Percentiles rank a stretch among this genome's conserved stretches.
Conservation (phyloP, 768 basidiomycete species). For the Mycena rebaudengoi region DNA sequence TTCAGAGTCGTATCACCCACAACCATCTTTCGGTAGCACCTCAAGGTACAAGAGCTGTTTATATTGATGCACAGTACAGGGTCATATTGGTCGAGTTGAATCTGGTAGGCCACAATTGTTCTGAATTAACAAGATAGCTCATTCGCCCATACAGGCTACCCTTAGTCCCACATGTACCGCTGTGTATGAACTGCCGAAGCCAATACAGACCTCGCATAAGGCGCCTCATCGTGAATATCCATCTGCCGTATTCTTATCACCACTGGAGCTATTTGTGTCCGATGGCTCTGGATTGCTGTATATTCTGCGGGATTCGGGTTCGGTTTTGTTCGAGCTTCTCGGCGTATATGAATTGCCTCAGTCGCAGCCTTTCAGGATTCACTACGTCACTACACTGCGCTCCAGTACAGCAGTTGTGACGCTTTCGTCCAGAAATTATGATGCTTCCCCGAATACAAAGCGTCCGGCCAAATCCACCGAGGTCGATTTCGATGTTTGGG, state of each 20-base stretch:
- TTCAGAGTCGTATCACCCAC: constrained; percentile 84
- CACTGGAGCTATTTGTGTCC: constrained; percentile 60
- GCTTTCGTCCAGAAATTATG: constrained; percentile 67
- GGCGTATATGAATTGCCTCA: constrained; percentile 61
- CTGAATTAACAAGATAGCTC: neutral
- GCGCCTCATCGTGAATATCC: constrained; percentile 75
- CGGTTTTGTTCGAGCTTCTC: constrained; percentile 52
- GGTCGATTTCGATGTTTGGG: constrained; percentile 73
- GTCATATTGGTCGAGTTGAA: constrained; percentile 68
- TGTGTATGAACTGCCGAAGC: constrained; percentile 67
- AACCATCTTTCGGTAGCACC: constrained; percentile 74
- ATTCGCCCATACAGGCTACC: constrained; percentile 50
- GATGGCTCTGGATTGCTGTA: constrained; percentile 80
- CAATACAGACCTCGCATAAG: constrained; percentile 52
- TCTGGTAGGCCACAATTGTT: constrained; percentile 54
- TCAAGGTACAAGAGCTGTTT: constrained; percentile 59
- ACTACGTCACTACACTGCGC: constrained; percentile 46
- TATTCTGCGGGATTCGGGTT: constrained; percentile 55
- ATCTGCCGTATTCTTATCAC: constrained; percentile 65
- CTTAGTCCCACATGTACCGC: constrained; percentile 60
- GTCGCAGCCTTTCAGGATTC: constrained; percentile 54
- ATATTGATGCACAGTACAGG: constrained; percentile 70
- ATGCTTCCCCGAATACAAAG: constrained; percentile 19
- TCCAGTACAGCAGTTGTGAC: constrained; percentile 54
- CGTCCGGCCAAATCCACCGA: constrained; percentile 25